Percentiles rank a stretch among this genome's conserved stretches.
These are phyloP conservation scores for Ustilago esculenta DNA, from an alignment of 1,284 basidiomycete species.

Conservation along the genomic window DNA sequence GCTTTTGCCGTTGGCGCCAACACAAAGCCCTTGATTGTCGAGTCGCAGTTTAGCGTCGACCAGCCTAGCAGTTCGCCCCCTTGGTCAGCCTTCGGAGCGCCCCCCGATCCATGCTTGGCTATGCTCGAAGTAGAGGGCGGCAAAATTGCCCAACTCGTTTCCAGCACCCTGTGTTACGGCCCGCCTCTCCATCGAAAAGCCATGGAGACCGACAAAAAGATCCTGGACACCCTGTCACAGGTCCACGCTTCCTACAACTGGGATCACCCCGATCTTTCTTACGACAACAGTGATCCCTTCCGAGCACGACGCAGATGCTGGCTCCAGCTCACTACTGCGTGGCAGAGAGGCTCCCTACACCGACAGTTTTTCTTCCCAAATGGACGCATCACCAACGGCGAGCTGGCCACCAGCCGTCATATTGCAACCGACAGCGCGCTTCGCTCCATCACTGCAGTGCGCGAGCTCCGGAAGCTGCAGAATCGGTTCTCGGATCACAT, in stretches of 20 bases:
- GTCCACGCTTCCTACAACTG: slow-evolving; percentile 24
- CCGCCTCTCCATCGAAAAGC: slow-evolving; percentile 43
- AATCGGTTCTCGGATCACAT: slow-evolving; percentile 37
- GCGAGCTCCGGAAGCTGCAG: slow-evolving; percentile 29
- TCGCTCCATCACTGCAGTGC: slow-evolving; percentile 27
- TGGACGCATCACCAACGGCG: slow-evolving; percentile 46
- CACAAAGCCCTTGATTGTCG: slow-evolving; percentile 37
- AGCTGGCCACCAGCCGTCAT: slow-evolving; percentile 42
- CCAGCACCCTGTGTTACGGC: slow-evolving; percentile 38
- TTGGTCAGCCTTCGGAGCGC: slow-evolving; percentile 29
- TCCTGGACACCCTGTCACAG: slow-evolving; percentile 15
- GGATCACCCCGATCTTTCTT: slow-evolving; percentile 32
- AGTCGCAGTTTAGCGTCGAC: slow-evolving; percentile 51
- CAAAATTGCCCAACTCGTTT: slow-evolving; percentile 35
- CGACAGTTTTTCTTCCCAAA: slow-evolving; percentile 45
- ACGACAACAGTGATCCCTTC: slow-evolving; percentile 36
- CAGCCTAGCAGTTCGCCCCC: slow-evolving; percentile 37
- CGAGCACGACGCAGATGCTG: slow-evolving; percentile 38
- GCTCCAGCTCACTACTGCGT: slow-evolving; percentile 37
- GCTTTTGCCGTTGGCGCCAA: slow-evolving; percentile 46
- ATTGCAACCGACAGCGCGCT: slow-evolving; percentile 38
- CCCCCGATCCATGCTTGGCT: slow-evolving; percentile 33
- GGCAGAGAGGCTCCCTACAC: slow-evolving; percentile 40
- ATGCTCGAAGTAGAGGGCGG: slow-evolving; percentile 35
- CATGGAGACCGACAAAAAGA: slow-evolving; percentile 40